Base-by-base conservation (phyloP, 768 basidiomycete genomes). In the Podaxis mareebaensis region DNA sequence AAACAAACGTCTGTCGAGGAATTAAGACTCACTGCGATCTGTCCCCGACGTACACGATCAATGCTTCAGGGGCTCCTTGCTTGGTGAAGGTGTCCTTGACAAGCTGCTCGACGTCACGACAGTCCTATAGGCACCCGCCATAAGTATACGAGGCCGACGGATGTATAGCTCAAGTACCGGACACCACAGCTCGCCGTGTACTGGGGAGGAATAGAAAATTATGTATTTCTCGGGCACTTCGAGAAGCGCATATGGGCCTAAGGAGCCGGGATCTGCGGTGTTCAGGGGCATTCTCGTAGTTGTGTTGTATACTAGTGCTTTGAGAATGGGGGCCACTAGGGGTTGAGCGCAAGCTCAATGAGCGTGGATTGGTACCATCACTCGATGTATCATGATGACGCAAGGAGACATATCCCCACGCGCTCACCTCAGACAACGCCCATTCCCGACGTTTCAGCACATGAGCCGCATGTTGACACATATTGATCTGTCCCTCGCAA, bases 1-100 rank as follows among this genome's bases (percentile, higher is more conserved):
- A 53, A 24, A 33, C 17, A 26, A n/a, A 15, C 17, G 30, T 30
- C 20, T 7, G 26, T 38, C 3, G 4, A 22, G 11, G 4, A 55
- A 33, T 58, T 15, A 53, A 15, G 24, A 77, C 87, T 72, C 69
- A 93, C 91, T 85, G 82, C 58, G 79, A 63, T 67, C 74, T 81
- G 71, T 87, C 82, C 11, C 91, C 91, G 58, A 91, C 89, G 66
- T 89, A 90, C 36, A 91, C 80, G 51, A 93, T 78, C 59, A 85
- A 69, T 7, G 81, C 91, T 12, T 79, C 76, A 48, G 86, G 88
- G 65, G 79, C 67, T 70, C 78, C 68, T 61, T 72, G 58, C 13
- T 74, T 65, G 11, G 72, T 70, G 63, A 92, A 92, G 0, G 79
- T 81, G 8, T 81, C 69, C 61, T 79, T 72, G 30, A 92, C 78